A percentile compares a stretch with the other conserved stretches of the same genome.
Evolutionary conservation across 2,329 filamentous ascomycete genomes (phyloP).

Genomic region (Claviceps fusiformis): DNA sequence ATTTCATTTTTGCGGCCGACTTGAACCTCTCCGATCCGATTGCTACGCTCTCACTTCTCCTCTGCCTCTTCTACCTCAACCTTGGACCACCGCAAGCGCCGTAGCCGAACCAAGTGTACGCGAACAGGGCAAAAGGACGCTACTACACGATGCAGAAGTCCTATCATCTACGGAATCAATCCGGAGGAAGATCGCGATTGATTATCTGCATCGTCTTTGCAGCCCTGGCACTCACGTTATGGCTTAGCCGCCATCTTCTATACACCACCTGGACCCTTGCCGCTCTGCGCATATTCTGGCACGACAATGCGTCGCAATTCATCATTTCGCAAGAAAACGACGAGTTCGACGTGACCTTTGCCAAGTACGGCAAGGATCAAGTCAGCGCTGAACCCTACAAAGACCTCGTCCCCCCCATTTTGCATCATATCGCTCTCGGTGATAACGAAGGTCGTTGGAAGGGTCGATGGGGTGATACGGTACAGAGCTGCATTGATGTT

Average conservation of each 20-base stretch:
- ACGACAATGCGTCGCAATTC: slow-evolving; percentile 12
- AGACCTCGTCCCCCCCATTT: slow-evolving; percentile 19
- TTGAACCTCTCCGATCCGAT: not conserved
- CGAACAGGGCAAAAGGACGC: not conserved
- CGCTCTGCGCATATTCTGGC: slow-evolving; percentile 16
- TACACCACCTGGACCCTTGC: slow-evolving; percentile 17
- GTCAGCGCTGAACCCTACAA: slow-evolving; percentile 15
- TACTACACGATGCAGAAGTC: slow-evolving; percentile 5
- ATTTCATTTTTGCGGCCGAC: not conserved
- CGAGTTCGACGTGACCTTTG: slow-evolving; percentile 20
- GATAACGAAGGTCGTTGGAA: slow-evolving; percentile 9
- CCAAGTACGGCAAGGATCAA: slow-evolving; percentile 17
- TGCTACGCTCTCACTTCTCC: not conserved
- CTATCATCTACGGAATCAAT: slow-evolving; percentile 1
- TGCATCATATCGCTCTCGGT: slow-evolving; percentile 22
- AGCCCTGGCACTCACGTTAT: slow-evolving; percentile 5
- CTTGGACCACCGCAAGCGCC: not conserved
- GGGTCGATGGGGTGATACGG: slow-evolving; percentile 15
- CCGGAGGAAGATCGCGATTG: slow-evolving; percentile 2
- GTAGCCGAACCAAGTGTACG: not conserved
- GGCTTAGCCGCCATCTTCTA: slow-evolving; percentile 10
- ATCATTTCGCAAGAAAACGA: slow-evolving; percentile 16
- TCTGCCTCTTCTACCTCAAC: not conserved
- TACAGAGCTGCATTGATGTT: slow-evolving; percentile 19
- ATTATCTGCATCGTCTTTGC: slow-evolving; percentile 5